phyloP scores from a whole-genome alignment of 768 basidiomycete genomes.

The Lentinula raphanica region DNA sequence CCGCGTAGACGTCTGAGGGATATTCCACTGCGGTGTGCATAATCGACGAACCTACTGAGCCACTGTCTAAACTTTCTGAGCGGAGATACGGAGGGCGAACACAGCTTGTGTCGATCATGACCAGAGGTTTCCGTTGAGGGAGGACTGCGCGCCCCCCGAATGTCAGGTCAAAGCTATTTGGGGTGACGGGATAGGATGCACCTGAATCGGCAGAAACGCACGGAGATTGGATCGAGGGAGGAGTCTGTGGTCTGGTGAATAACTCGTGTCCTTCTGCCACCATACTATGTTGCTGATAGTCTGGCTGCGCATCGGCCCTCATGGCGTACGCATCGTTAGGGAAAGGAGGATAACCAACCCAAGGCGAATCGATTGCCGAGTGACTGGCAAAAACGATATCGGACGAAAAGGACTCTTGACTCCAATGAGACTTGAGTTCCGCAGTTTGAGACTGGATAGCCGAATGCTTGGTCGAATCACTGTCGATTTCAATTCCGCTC shows the following conservation, averaged over 20 bases:
- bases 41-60: slow-evolving; percentile 50
- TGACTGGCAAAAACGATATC: slow-evolving; percentile 42
- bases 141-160: slow-evolving; percentile 33
- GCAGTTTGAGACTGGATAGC: slow-evolving; percentile 22
- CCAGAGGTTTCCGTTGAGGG: slow-evolving; percentile 31
- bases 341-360: slow-evolving; percentile 20
- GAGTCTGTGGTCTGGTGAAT: slow-evolving; percentile 43
- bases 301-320: slow-evolving; percentile 51
- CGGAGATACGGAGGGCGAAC: slow-evolving; percentile 41
- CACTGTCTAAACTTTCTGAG: slow-evolving; percentile 37
- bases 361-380: slow-evolving; percentile 35
- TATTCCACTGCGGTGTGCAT: slow-evolving; percentile 77
- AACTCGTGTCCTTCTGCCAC: slow-evolving; percentile 31
- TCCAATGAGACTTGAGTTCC: slow-evolving; percentile 52
- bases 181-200: slow-evolving; percentile 53
- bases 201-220: slow-evolving; percentile 26
- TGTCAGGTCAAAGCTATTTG: slow-evolving; percentile 42
- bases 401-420: slow-evolving; percentile 44
- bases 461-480: slow-evolving; percentile 45
- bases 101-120: slow-evolving; percentile 54
- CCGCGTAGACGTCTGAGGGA: slow-evolving; percentile 44
- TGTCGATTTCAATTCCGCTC: slow-evolving; percentile 65
- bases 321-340: slow-evolving; percentile 40
- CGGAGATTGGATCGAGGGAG: slow-evolving; percentile 38
- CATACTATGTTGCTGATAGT: slow-evolving; percentile 44